Percentiles rank a stretch among this genome's conserved stretches.
These are phyloP conservation scores for Penicillium robsamsonii DNA, from an alignment of 495 filamentous ascomycete species.

Conservation along the genomic window DNA sequence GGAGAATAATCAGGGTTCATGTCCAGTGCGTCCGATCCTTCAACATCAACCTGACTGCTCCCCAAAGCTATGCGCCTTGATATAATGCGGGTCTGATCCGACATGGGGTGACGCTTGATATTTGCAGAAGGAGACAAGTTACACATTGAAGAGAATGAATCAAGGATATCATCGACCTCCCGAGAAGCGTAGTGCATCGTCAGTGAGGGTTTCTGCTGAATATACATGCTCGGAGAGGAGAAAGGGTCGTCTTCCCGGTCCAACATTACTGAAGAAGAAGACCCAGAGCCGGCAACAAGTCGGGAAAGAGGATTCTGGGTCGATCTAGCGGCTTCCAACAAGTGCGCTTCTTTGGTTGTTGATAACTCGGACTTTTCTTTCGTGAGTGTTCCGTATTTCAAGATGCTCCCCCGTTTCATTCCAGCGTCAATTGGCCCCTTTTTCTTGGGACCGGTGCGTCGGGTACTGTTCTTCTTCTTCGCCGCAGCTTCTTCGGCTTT, in stretches of 20 bases:
- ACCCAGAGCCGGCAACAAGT: not conserved
- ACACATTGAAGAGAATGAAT: constrained; percentile 29
- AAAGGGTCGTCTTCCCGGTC: constrained; percentile 15
- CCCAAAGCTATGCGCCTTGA: constrained; percentile 14
- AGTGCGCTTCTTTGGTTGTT: constrained; percentile 31
- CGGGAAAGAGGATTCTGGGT: constrained; percentile 15
- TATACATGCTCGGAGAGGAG: constrained; percentile 26
- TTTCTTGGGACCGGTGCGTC: constrained; percentile 37
- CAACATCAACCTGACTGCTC: constrained; percentile 16
- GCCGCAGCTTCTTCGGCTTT: constrained; percentile 26
- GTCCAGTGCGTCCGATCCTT: constrained; percentile 11
- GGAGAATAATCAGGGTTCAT: constrained; percentile 12
- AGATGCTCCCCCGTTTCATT: constrained; percentile 47
- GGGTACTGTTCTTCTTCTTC: constrained; percentile 30
- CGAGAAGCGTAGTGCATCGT: constrained; percentile 2
- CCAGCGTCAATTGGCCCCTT: constrained; percentile 43
- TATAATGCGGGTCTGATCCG: constrained; percentile 11
- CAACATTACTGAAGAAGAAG: constrained; percentile 9
- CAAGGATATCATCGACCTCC: constrained; percentile 32
- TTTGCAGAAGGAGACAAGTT: constrained; percentile 21
- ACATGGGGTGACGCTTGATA: constrained; percentile 28
- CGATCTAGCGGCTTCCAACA: constrained; percentile 33
- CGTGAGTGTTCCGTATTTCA: constrained; percentile 47
- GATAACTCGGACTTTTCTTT: constrained; percentile 39
- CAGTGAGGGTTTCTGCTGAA: constrained; percentile 3